Evolutionary conservation across 2,329 filamentous ascomycete species (phyloP).

Genomic region (Trichoderma atrobrunneum): DNA sequence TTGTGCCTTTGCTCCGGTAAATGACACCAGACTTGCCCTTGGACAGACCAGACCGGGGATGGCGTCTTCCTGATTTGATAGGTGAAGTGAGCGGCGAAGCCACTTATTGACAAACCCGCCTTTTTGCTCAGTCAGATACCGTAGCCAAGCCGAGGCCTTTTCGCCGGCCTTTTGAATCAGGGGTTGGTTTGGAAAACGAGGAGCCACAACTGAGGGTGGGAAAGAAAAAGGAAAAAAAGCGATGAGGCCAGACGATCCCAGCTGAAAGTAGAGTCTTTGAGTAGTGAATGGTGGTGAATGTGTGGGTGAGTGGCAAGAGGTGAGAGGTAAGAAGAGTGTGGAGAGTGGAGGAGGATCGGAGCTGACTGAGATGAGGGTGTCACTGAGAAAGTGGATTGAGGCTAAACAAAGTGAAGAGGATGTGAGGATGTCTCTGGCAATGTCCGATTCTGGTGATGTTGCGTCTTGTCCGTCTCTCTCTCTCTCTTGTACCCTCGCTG

Average conservation of each 20-base stretch:
- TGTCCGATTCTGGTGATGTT: background rate
- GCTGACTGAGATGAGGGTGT: background rate
- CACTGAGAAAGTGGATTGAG: background rate
- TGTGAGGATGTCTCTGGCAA: background rate
- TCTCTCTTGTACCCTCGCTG: background rate
- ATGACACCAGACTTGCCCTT: background rate
- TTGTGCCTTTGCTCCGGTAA: background rate
- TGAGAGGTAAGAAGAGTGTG: background rate
- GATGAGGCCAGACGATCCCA: background rate
- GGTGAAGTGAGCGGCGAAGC: slow-evolving; percentile 4
- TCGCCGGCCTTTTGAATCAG: background rate
- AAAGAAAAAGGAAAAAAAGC: background rate
- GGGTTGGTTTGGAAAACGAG: background rate
- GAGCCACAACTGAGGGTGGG: background rate
- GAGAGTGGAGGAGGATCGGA: background rate
- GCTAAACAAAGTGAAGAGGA: background rate
- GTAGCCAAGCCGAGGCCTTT: background rate
- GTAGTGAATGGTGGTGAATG: background rate
- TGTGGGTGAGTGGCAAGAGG: background rate
- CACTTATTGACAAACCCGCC: slow-evolving; percentile 1
- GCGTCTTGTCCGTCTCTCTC: background rate
- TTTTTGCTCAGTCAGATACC: background rate
- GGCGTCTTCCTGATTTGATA: background rate
- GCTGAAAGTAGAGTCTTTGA: background rate
- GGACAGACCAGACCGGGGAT: background rate